phyloP scores from a whole-genome alignment of 805 yeast species.

The Yarrowia yakushimensis region DNA sequence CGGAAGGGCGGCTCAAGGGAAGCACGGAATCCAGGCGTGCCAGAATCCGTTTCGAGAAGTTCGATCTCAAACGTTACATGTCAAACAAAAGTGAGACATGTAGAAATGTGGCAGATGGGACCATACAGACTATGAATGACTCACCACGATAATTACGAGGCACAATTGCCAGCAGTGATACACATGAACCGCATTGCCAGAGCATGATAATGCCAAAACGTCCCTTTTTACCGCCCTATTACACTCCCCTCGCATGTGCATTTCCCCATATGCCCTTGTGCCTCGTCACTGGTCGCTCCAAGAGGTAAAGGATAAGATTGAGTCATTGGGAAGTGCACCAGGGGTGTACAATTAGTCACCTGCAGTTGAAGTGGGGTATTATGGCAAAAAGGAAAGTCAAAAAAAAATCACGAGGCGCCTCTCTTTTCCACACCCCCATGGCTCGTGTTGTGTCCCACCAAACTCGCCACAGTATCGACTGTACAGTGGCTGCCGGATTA shows the following conservation, averaged over 20 bases:
- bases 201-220: neutral
- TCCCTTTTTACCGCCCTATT: neutral
- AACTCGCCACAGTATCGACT: neutral
- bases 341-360: conserved; percentile 24
- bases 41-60: neutral
- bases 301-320: conserved; percentile 21
- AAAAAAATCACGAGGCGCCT: neutral
- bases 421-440: neutral
- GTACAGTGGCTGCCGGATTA: neutral
- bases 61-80: neutral
- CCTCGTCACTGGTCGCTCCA: neutral
- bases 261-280: neutral
- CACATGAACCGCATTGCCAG: neutral
- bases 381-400: neutral
- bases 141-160: neutral
- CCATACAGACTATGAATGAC: neutral
- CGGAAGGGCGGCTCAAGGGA: neutral
- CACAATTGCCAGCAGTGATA: neutral
- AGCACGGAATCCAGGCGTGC: neutral
- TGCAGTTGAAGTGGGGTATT: conserved; percentile 17
- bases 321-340: conserved; percentile 24
- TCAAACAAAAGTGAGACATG: neutral
- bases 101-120: neutral
- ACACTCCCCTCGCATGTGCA: neutral
- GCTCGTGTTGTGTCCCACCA: neutral